Conservation (phyloP, 139 green algal genomes). For the Klebsormidium nitens region DNA sequence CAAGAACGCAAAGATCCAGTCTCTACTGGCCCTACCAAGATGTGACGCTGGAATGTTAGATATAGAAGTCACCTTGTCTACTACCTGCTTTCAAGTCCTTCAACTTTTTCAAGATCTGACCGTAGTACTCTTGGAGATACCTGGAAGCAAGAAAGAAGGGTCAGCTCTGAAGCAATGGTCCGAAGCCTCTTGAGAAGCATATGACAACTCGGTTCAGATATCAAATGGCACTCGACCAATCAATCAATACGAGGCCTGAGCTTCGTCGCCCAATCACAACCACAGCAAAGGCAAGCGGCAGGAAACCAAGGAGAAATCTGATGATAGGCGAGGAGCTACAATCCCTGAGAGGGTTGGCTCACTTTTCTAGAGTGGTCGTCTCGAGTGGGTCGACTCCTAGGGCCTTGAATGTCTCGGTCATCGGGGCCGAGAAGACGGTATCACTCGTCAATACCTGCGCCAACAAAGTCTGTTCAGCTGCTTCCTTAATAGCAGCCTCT, state of each 20-base stretch:
- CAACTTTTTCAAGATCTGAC: conserved; percentile 91
- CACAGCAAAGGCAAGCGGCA: too few species aligned
- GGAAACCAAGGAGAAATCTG: too few species aligned
- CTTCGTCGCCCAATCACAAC: too few species aligned
- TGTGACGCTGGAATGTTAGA: too few species aligned
- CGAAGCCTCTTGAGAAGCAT: not conserved
- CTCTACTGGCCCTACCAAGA: too few species aligned
- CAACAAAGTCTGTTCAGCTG: too few species aligned
- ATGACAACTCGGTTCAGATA: too few species aligned
- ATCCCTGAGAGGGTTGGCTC: conserved; percentile 77
- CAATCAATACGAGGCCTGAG: too few species aligned
- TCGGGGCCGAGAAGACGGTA: conserved; percentile 75
- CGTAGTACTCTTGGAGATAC: conserved; percentile 83
- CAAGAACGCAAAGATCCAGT: too few species aligned
- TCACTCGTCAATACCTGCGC: conserved; percentile 80
- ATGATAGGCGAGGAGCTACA: not conserved
- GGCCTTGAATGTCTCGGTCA: conserved; percentile 86
- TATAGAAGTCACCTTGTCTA: conserved; percentile 89
- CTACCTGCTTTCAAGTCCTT: conserved; percentile 91
- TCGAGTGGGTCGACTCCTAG: conserved; percentile 76
- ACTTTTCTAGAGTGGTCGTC: conserved; percentile 76
- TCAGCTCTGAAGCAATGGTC: not conserved
- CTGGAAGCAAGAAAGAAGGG: too few species aligned
- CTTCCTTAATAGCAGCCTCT: too few species aligned
- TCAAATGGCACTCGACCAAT: too few species aligned